Conservation (phyloP, 805 yeast genomes). For the Teunomyces tritomae region DNA sequence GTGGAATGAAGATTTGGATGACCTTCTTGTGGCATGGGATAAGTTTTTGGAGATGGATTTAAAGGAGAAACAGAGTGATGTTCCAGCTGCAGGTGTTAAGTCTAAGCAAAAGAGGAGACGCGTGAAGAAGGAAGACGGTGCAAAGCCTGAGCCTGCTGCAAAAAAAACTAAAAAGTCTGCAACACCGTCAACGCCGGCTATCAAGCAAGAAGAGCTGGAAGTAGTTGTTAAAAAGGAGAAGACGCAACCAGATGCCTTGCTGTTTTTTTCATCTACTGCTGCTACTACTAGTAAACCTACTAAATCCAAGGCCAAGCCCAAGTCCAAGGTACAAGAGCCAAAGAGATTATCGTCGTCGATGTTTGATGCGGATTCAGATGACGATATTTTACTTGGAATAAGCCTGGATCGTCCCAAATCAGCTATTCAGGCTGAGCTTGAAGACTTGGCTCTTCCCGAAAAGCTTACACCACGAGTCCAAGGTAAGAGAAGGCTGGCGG, state of each 20-base stretch:
- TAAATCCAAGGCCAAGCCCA: neutral
- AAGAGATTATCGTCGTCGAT: constrained; percentile 7
- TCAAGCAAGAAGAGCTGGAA: neutral
- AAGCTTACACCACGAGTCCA: constrained; percentile 1
- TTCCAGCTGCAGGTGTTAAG: constrained; percentile 44
- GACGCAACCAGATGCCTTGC: constrained; percentile 12
- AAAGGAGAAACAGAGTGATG: constrained; percentile 50
- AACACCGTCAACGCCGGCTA: neutral
- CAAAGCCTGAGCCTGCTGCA: constrained; percentile 7
- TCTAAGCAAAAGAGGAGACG: constrained; percentile 30
- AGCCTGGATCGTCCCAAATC: neutral
- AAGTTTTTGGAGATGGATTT: constrained; percentile 65
- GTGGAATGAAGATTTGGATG: constrained; percentile 83
- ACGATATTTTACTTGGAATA: constrained; percentile 20
- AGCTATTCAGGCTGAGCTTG: constrained; percentile 20
- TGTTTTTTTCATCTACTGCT: constrained; percentile 15
- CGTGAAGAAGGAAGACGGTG: constrained; percentile 7
- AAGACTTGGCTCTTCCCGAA: constrained; percentile 15
- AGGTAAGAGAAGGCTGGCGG: constrained; percentile 6
- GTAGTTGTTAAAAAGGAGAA: constrained; percentile 7
- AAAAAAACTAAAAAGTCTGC: constrained; percentile 3
- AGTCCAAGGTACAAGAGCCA: neutral
- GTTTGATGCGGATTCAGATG: constrained; percentile 37
- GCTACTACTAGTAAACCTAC: constrained; percentile 7
- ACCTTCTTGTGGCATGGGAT: constrained; percentile 64